A percentile compares a stretch with the other conserved stretches of the same genome.
Conservation (phyloP, 225 moss, liverwort and hornwort genomes). For the Takakia lepidozioides region DNA sequence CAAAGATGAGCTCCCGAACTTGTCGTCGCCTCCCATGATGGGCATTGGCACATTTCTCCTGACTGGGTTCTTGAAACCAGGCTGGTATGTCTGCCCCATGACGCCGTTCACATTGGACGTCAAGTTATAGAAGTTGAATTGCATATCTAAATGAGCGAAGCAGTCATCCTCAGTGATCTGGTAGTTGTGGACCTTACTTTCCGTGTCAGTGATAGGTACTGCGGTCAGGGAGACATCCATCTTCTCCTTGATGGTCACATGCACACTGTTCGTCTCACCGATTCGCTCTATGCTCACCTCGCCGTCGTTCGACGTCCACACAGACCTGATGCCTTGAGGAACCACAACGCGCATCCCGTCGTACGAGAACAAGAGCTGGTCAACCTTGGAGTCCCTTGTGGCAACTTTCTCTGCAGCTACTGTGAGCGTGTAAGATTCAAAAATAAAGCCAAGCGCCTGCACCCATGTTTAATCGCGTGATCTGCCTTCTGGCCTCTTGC, state of each 20-base stretch:
- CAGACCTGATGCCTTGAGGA: neutral
- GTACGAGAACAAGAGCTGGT: too few species aligned
- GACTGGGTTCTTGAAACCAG: constrained; percentile 5
- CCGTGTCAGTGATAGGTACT: constrained; percentile 16
- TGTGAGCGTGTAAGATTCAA: too few species aligned
- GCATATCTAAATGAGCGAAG: constrained; percentile 32
- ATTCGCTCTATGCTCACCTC: constrained; percentile 11
- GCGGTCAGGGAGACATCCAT: constrained; percentile 10
- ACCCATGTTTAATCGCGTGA: too few species aligned
- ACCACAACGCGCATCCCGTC: constrained; percentile 7
- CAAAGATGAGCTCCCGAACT: constrained; percentile 7
- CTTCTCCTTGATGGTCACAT: constrained; percentile 13
- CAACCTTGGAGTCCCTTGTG: constrained; percentile 12
- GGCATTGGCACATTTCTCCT: constrained; percentile 4
- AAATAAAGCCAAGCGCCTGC: constrained; percentile 25
- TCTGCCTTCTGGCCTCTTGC: too few species aligned
- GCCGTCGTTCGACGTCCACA: constrained; percentile 9
- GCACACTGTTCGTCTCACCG: constrained; percentile 7
- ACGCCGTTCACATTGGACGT: constrained; percentile 19
- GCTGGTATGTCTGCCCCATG: too few species aligned
- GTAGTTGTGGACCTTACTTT: constrained; percentile 17
- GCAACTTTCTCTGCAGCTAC: too few species aligned
- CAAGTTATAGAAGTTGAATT: constrained; percentile 20
- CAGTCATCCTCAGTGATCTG: constrained; percentile 18
- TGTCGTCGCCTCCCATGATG: constrained; percentile 5